Evolutionary conservation across 2,329 filamentous ascomycete genomes (phyloP).

Genomic region (Aspergillus neoniger): DNA sequence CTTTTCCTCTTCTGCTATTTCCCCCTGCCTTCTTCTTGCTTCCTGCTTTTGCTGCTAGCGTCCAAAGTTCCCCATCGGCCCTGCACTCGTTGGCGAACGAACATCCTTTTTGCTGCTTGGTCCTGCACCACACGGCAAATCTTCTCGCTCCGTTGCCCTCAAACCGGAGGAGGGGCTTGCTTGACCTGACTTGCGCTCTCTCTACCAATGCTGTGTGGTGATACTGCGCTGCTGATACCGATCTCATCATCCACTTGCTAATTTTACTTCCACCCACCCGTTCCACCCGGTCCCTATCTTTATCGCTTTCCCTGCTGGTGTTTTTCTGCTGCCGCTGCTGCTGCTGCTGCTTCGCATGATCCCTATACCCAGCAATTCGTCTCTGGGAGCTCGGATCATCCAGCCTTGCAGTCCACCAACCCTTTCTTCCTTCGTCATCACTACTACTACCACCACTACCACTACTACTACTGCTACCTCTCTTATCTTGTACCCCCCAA

Average conservation of each 20-base stretch:
- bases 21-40: slow-evolving; percentile 22
- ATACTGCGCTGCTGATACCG: slow-evolving; percentile 17
- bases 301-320: slow-evolving; percentile 12
- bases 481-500: slow-evolving; percentile 1
- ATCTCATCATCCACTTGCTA: slow-evolving; percentile 17
- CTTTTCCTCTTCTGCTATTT: slow-evolving; percentile 20
- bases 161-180: slow-evolving; percentile 21
- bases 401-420: slow-evolving; percentile 13
- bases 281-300: slow-evolving; percentile 18
- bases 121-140: slow-evolving; percentile 25
- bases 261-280: slow-evolving; percentile 15
- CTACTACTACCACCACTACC: not conserved
- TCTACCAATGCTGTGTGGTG: not conserved
- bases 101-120: slow-evolving; percentile 18
- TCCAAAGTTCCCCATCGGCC: slow-evolving; percentile 10
- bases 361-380: slow-evolving; percentile 18
- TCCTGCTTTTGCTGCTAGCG: slow-evolving; percentile 20
- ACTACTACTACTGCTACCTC: not conserved
- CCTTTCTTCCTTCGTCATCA: slow-evolving; percentile 1
- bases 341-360: slow-evolving; percentile 15
- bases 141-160: slow-evolving; percentile 20
- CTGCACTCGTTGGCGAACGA: slow-evolving; percentile 22
- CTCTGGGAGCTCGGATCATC: slow-evolving; percentile 20
- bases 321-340: not conserved
- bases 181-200: slow-evolving; percentile 6